Evolutionary conservation across 140 eudicot genomes (phyloP).

Genomic region (Senecio squalidus): DNA sequence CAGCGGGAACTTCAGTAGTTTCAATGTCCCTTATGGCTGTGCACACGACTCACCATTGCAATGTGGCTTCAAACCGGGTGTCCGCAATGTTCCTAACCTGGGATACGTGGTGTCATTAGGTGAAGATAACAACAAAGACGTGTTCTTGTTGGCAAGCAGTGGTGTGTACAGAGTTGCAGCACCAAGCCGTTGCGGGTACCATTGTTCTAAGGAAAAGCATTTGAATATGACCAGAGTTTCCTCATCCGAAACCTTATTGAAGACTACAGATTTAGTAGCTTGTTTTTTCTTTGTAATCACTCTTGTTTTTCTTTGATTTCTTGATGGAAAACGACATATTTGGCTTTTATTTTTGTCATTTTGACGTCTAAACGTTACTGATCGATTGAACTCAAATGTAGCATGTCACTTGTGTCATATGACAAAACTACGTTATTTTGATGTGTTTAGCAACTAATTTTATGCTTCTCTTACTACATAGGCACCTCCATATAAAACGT

Average conservation of each 20-base stretch:
- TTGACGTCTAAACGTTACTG: too few species aligned
- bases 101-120: slow-evolving; percentile 70
- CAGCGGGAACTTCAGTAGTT: slow-evolving; percentile 49
- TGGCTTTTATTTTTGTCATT: not conserved
- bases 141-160: slow-evolving; percentile 50
- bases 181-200: slow-evolving; percentile 64
- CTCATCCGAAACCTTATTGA: slow-evolving; percentile 15
- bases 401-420: too few species aligned
- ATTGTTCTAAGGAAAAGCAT: slow-evolving; percentile 44
- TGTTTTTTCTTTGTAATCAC: slow-evolving; percentile 5
- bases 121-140: slow-evolving; percentile 63
- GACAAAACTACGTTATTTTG: too few species aligned
- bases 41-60: slow-evolving; percentile 65
- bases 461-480: too few species aligned
- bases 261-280: not conserved
- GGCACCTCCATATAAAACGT: too few species aligned
- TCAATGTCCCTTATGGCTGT: slow-evolving; percentile 37
- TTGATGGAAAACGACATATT: not conserved
- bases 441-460: too few species aligned
- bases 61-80: slow-evolving; percentile 45
- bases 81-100: slow-evolving; percentile 36
- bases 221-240: slow-evolving; percentile 1
- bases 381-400: too few species aligned
- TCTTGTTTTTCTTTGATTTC: slow-evolving; percentile 3
- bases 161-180: slow-evolving; percentile 72